A percentile compares a stretch with the other conserved stretches of the same genome.
These are phyloP conservation scores for Trichosporon sp. DNA, from an alignment of 1,284 basidiomycete genomes.

Conservation along the genomic window DNA sequence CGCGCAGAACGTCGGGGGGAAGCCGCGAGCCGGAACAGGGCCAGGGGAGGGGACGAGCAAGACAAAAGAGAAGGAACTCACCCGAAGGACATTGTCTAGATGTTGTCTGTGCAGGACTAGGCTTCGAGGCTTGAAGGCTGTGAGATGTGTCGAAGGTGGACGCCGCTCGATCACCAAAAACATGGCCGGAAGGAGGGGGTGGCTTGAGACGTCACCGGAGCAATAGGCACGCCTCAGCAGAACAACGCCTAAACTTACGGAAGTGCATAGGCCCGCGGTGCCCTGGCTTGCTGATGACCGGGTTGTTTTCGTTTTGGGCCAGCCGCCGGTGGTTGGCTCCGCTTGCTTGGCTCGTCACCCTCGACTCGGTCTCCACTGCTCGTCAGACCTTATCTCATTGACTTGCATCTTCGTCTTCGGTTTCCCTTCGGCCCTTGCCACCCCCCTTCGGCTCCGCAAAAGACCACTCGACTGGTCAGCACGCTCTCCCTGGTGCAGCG, in stretches of 20 bases:
- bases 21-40: not conserved
- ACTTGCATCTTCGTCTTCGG: not conserved
- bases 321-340: not conserved
- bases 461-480: not conserved
- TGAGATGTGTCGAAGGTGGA: not conserved
- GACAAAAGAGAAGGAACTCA: not conserved
- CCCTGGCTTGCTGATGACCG: not conserved
- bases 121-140: constrained; percentile 11
- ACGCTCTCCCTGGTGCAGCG: not conserved
- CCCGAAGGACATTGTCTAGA: constrained; percentile 22
- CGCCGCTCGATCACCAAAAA: constrained; percentile 2
- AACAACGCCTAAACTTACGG: too few species aligned
- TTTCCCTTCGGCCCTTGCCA: not conserved
- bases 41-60: not conserved
- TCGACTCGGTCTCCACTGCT: constrained; percentile 2
- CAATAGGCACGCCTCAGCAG: not conserved
- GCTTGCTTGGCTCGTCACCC: not conserved
- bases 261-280: not conserved
- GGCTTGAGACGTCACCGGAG: not conserved
- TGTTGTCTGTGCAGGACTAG: constrained; percentile 3
- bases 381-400: not conserved
- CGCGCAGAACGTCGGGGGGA: not conserved
- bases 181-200: not conserved
- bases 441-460: not conserved
- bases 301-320: constrained; percentile 10